Evolutionary conservation across 2,329 filamentous ascomycete genomes (phyloP), one percentile per base, ranked within the genome.

Genomic region (Thermothelomyces thermophilus): DNA sequence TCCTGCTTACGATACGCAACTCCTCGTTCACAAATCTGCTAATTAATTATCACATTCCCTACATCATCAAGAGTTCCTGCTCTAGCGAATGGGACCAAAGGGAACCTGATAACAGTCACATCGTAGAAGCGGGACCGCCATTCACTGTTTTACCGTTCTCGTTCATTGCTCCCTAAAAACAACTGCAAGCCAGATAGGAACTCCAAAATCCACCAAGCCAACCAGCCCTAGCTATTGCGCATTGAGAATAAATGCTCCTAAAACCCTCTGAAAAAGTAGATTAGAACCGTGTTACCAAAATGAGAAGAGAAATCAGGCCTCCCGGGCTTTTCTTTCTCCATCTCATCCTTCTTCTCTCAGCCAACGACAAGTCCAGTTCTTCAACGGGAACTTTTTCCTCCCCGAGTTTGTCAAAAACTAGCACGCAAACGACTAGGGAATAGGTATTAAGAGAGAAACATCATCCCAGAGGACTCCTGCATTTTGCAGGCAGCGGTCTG

Each of bases 321-420:
- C 56, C 62, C 62, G 59, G 62, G 62, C 61, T 60, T 53, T 56
- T 58, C 33, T n/a, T 57, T 42, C 55, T 36, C 57, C 50, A 58
- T 58, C 52, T 54, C 56, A 56, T 56, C 58, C 48, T 56, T 42
- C 51, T 55, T 52, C 54, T 58, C 48, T 54, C 56, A 60, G 50
- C 57, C 51, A 53, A 40, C 50, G 22, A 41, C 37, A 41, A 20
- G 34, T 42, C 30, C n/a, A 9, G n/a, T 30, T 44, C 43, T 14
- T 9, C 19, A 14, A 30, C 19, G 28, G 24, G 26, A 47, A 16
- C n/a, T 41, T 6, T 11, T 41, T 6, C 16, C 17, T 11, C 24
- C 42, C 26, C 19, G 20, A 14, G n/a, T 41, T 41, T 28, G 39
- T 14, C 16, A 16, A 33, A 35, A 10, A 44, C 36, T 37, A 55